These are phyloP conservation scores for Phytophthora megakarya DNA, from an alignment of 352 stramenopile genomes.

Conservation along the genomic window DNA sequence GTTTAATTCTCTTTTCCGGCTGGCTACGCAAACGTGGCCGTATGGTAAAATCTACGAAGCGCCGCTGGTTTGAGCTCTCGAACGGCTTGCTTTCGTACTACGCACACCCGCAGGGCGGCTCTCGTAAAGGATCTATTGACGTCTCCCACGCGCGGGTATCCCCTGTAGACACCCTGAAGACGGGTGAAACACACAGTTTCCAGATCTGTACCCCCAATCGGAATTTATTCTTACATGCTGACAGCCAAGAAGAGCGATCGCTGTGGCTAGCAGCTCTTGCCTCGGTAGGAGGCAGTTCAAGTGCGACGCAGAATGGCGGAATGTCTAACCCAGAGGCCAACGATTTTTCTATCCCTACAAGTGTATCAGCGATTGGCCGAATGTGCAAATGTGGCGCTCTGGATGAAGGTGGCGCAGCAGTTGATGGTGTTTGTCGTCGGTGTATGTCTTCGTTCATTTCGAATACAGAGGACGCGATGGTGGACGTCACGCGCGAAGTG, in stretches of 20 bases:
- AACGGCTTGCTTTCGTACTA: slow-evolving; percentile 76
- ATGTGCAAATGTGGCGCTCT: slow-evolving; percentile 62
- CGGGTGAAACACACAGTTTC: slow-evolving; percentile 82
- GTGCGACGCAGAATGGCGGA: slow-evolving; percentile 19
- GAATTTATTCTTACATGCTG: slow-evolving; percentile 77
- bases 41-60: slow-evolving; percentile 87
- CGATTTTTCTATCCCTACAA: slow-evolving; percentile 37
- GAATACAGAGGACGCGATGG: slow-evolving; percentile 73
- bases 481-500: slow-evolving; percentile 79
- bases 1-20: slow-evolving; percentile 69
- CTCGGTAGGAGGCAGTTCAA: slow-evolving; percentile 49
- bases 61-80: slow-evolving; percentile 85
- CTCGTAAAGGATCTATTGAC: slow-evolving; percentile 75
- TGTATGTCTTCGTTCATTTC: slow-evolving; percentile 85
- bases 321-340: slow-evolving; percentile 24
- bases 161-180: slow-evolving; percentile 79
- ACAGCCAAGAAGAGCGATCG: slow-evolving; percentile 84
- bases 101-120: slow-evolving; percentile 71
- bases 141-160: slow-evolving; percentile 62
- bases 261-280: slow-evolving; percentile 78
- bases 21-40: slow-evolving; percentile 87
- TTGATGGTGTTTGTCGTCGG: slow-evolving; percentile 60
- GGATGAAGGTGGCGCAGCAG: slow-evolving; percentile 28
- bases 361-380: slow-evolving; percentile 48
- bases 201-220: slow-evolving; percentile 62